Base-by-base conservation (phyloP, 2,329 filamentous ascomycete genomes). In the Claviceps sp. region DNA sequence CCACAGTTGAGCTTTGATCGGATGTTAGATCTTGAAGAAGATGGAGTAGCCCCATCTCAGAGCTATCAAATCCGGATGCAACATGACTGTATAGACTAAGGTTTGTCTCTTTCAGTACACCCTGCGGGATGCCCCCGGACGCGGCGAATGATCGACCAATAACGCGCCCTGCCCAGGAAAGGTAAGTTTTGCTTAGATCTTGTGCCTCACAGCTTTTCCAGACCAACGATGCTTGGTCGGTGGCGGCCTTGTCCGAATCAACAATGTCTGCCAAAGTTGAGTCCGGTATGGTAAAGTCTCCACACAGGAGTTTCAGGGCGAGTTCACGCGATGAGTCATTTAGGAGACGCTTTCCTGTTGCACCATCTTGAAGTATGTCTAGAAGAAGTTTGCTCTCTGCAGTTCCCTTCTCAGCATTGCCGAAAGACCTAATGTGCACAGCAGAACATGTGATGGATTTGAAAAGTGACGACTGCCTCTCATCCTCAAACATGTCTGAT, bases 131-230 rank as follows among this genome's bases (percentile, higher is more conserved):
- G 51, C 80, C 73, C 1, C 89, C 89, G 30, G 82, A 87, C 16
- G 86, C 78, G 41, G 85, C 82, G 67, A 90, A 97, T 0, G 88
- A 84, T 62, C 89, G 80, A 7, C 94, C 93, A 45, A 97, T 73
- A 2, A 90, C 85, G 56, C 84, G 79, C 3, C 87, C 90, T 45
- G 87, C 86, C 94, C 94, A 98, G 1, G 87, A 71, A 1, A 89
- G 71, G 63, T 93, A 96, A 16, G 81, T 77, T 26, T 78, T 70
- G 52, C 82, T 85, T 16, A 84, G 72, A 1, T 77, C 70, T 40
- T 76, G 72, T n/a, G 78, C 74, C 53, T 78, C 75, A 58, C 89
- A 86, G 43, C 86, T 89, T 62, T 84, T 82, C 83, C 85, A 93
- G 0, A 96, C 75, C 17, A 82, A 78, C 13, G 81, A 71, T 2